Percentiles rank a stretch among this genome's conserved stretches.
These are phyloP conservation scores for Meripilus lineatus DNA, from an alignment of 1,284 basidiomycete species.

Conservation along the genomic window DNA sequence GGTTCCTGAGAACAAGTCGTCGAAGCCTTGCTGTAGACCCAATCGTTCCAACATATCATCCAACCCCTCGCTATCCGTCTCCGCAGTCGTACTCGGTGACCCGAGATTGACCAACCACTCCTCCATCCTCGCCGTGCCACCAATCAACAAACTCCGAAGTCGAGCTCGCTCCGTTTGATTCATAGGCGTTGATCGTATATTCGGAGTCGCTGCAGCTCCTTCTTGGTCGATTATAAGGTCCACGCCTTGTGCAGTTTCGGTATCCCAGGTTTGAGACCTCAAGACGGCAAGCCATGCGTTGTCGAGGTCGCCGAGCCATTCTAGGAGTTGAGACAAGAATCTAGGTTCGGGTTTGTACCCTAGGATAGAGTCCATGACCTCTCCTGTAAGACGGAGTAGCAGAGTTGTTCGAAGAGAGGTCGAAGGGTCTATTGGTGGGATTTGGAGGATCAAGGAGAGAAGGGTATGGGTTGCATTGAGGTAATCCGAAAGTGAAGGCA, in stretches of 20 bases:
- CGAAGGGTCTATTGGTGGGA: slow-evolving; percentile 66
- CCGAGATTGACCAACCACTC: slow-evolving; percentile 55
- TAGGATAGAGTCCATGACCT: slow-evolving; percentile 50
- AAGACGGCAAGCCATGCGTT: slow-evolving; percentile 65
- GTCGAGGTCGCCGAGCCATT: slow-evolving; percentile 67
- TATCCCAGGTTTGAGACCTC: slow-evolving; percentile 58
- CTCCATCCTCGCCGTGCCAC: slow-evolving; percentile 54
- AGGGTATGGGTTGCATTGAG: slow-evolving; percentile 50
- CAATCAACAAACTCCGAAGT: slow-evolving; percentile 56
- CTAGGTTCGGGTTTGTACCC: slow-evolving; percentile 47
- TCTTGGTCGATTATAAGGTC: slow-evolving; percentile 36
- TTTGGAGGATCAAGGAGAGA: slow-evolving; percentile 59
- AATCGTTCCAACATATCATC: slow-evolving; percentile 35
- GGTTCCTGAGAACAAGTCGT: slow-evolving; percentile 56
- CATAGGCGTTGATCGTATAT: slow-evolving; percentile 34
- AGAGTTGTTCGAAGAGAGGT: slow-evolving; percentile 57
- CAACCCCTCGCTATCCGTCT: slow-evolving; percentile 9
- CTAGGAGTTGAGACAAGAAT: slow-evolving; percentile 46
- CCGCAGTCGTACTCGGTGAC: slow-evolving; percentile 20
- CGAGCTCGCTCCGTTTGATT: slow-evolving; percentile 68
- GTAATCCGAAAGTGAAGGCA: slow-evolving; percentile 53
- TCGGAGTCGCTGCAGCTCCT: slow-evolving; percentile 25
- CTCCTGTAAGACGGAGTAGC: slow-evolving; percentile 66
- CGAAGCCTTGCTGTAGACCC: slow-evolving; percentile 54
- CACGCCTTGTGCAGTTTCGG: slow-evolving; percentile 37